phyloP scores from a whole-genome alignment of 2,329 filamentous ascomycete genomes.

The Aaosphaeria arxii region DNA sequence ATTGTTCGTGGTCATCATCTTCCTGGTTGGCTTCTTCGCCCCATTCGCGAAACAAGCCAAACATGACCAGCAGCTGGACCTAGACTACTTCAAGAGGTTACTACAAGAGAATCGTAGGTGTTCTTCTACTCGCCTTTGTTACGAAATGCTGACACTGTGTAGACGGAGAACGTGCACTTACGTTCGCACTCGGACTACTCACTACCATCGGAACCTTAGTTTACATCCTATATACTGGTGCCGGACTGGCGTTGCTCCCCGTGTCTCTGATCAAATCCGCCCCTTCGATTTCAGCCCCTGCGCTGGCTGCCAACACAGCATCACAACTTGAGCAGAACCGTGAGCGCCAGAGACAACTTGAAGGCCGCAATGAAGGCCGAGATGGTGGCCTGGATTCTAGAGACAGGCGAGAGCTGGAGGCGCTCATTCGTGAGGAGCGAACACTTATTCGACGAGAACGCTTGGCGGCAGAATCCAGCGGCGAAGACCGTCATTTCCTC shows the following conservation, averaged over 20 bases:
- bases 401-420: slow-evolving; percentile 84
- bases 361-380: slow-evolving; percentile 77
- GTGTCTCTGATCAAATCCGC: slow-evolving; percentile 90
- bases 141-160: slow-evolving; percentile 11
- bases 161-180: slow-evolving; percentile 87
- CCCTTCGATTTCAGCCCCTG: slow-evolving; percentile 78
- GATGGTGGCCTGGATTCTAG: slow-evolving; percentile 74
- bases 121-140: background rate
- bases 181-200: slow-evolving; percentile 84
- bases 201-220: slow-evolving; percentile 82
- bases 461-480: slow-evolving; percentile 76
- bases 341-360: slow-evolving; percentile 87
- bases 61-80: slow-evolving; percentile 65
- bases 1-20: slow-evolving; percentile 73
- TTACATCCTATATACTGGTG: slow-evolving; percentile 84
- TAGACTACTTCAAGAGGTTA: slow-evolving; percentile 88
- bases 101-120: slow-evolving; percentile 72
- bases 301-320: slow-evolving; percentile 72
- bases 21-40: slow-evolving; percentile 91
- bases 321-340: slow-evolving; percentile 82
- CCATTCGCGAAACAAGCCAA: slow-evolving; percentile 69
- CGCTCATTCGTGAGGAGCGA: slow-evolving; percentile 83
- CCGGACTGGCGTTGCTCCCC: slow-evolving; percentile 84
- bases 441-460: slow-evolving; percentile 87
- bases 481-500: slow-evolving; percentile 71